Evolutionary conservation across 768 basidiomycete genomes (phyloP), one percentile per base, ranked within the genome.

Genomic region (Lactarius vividus): DNA sequence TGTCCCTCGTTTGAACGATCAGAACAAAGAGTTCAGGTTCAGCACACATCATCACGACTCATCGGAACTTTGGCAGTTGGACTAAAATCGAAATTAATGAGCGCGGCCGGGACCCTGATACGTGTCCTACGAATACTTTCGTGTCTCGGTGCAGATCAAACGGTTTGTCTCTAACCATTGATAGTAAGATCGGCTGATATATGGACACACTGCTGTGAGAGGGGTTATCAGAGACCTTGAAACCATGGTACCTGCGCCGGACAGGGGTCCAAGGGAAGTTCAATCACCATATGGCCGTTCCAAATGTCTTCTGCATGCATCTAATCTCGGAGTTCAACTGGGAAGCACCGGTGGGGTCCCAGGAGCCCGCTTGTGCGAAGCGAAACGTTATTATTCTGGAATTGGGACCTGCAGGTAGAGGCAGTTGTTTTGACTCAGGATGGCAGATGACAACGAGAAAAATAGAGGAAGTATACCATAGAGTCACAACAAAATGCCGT

Each of bases 301-400:
- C 57, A 40, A 46, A 49, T 35, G 60, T 8, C 20, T 20, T 10
- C 61, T 33, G 16, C 8, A 29, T 57, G 35, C 10, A 16, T 49
- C 23, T 33, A 8, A 29, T 49, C 46, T 60, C 55, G 60, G 65
- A 18, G 55, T 57, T 57, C 55, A 40, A 39, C 29, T 33, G n/a
- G 18, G 7, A 52, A 66, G 46, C 55, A 57, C 60, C 65, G 60
- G 60, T 10, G 44, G 9, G 16, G 46, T 28, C 65, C 44, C 39
- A 16, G 28, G 37, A 49, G 28, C 35, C 20, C 46, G n/a, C 37
- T 23, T 26, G 37, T 39, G 53, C 29, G 63, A 58, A 59, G 29
- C 37, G 26, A 10, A n/a, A 53, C 28, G 49, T 52, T 26, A 23
- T 33, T n/a, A 52, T 8, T n/a, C n/a, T 44, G 18, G 44, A 35